A percentile compares a stretch with the other conserved stretches of the same genome.
Evolutionary conservation across 169 alveolate genomes (phyloP).

Genomic region (Cryptosporidium ryanae): DNA sequence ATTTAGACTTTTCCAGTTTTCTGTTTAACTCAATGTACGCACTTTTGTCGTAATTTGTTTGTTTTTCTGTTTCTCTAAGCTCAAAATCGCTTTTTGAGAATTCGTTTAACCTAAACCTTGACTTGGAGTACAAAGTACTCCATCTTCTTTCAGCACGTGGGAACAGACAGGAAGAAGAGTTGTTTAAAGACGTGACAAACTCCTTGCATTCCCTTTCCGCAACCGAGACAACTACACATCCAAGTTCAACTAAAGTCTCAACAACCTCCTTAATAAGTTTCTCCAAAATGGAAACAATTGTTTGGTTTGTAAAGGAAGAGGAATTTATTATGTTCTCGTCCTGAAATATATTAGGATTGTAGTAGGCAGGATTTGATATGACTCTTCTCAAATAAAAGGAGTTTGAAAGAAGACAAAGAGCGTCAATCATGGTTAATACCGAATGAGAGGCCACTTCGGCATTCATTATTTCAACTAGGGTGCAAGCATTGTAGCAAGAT

Average conservation of each 20-base stretch:
- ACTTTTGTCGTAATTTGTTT: too few relatives aligned
- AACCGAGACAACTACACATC: slow-evolving; percentile 74
- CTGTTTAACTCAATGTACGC: too few relatives aligned
- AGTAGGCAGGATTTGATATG: slow-evolving; percentile 82
- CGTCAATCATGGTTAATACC: slow-evolving; percentile 83
- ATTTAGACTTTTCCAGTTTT: too few relatives aligned
- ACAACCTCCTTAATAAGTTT: slow-evolving; percentile 56
- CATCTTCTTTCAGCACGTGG: background rate
- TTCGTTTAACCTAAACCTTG: too few relatives aligned
- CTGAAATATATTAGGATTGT: slow-evolving; percentile 77
- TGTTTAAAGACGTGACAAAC: background rate
- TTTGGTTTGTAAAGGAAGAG: slow-evolving; percentile 49
- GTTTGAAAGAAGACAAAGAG: slow-evolving; percentile 85
- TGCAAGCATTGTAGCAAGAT: slow-evolving; percentile 88
- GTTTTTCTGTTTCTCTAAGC: too few relatives aligned
- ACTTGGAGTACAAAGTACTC: background rate
- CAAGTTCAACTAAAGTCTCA: slow-evolving; percentile 48
- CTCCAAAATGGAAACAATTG: slow-evolving; percentile 74
- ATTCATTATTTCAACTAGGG: slow-evolving; percentile 94
- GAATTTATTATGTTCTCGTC: slow-evolving; percentile 48
- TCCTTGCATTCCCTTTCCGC: background rate
- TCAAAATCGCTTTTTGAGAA: too few relatives aligned
- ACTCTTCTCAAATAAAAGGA: slow-evolving; percentile 87
- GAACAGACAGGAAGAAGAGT: slow-evolving; percentile 12
- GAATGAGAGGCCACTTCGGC: slow-evolving; percentile 98